Evolutionary conservation across 176 grass and related monocot genomes (phyloP), one percentile per base, ranked within the genome.

Genomic region (Hsuehochloa calcarea): DNA sequence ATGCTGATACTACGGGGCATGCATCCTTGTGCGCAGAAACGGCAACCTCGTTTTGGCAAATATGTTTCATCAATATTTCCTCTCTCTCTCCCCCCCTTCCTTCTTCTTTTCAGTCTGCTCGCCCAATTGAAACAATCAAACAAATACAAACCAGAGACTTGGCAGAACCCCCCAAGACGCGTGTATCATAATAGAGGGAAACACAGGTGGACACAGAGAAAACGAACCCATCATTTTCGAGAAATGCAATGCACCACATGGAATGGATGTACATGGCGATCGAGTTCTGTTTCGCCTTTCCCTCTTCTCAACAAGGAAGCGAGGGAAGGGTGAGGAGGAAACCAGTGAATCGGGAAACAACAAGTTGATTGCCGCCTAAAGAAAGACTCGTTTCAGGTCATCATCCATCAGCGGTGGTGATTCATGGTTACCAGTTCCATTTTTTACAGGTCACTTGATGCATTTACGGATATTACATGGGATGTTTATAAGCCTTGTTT

Each of bases 1-100:
- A 22, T 50, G 74, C 45, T 34, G 67, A 79, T 47, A 58, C 87
- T 5, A 46, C 26, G 76, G 67, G 74, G 87, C 81, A 31, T 5
- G 87, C 81, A 31, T 5, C 65, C 66, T 12, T 68, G 61, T 17
- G 59, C 45, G 59, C 45, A 40, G 22, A 52, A 78, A 83, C 74
- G 54, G 87, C 74, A 73, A 22, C 87, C 58, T 56, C 14, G 17
- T 29, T 59, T 35, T 2, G 55, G 87, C 81, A 46, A 46, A 25
- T 10, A 46, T 20, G 25, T 6, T 40, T 10, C 15, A 8, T 19
- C 29, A 3, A 4, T 29, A 47, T 61, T 13, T 72, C 13, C 16
- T 20, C 29, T 14, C 3, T 7, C 8, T 68, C 25, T 14, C 3
- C 4, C 8, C 54, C 25, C 11, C 5, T 54, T 17, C 13, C 6